These are phyloP conservation scores for Ophiocordyceps unilateralis DNA, from an alignment of 2,329 filamentous ascomycete genomes.

Conservation along the genomic window DNA sequence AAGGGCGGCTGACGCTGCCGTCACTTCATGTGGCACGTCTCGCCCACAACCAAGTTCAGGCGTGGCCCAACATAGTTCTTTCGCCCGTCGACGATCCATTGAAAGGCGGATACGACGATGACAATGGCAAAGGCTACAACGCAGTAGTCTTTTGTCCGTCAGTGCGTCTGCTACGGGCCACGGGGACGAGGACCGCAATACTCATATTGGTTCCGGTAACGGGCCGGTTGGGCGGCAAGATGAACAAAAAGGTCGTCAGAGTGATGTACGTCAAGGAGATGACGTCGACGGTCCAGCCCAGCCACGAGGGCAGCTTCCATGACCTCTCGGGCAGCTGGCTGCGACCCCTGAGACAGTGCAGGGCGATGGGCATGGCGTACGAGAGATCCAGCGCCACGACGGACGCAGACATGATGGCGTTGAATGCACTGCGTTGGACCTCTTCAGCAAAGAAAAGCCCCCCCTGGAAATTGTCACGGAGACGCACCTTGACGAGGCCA, in stretches of 20 bases:
- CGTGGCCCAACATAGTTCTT: constrained; percentile 23
- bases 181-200: constrained; percentile 1
- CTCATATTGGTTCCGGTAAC: constrained; percentile 52
- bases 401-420: constrained; percentile 52
- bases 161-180: not conserved
- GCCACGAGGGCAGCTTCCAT: constrained; percentile 15
- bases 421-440: constrained; percentile 36
- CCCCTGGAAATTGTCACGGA: not conserved
- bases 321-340: constrained; percentile 39
- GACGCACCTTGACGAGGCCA: constrained; percentile 33
- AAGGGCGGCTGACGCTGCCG: not conserved
- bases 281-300: constrained; percentile 18
- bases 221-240: constrained; percentile 50
- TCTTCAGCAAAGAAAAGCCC: no score
- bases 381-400: constrained; percentile 56
- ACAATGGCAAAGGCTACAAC: constrained; percentile 28
- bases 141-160: constrained; percentile 27
- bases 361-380: constrained; percentile 56
- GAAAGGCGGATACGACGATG: constrained; percentile 20
- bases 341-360: constrained; percentile 49
- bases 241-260: constrained; percentile 53
- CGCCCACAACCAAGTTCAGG: constrained; percentile 1
- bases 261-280: constrained; percentile 43
- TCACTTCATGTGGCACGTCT: not conserved
- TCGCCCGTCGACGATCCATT: constrained; percentile 27